Conservation (phyloP, 371 early-diverging fungal genomes). For the Nematocida ironsii region DNA sequence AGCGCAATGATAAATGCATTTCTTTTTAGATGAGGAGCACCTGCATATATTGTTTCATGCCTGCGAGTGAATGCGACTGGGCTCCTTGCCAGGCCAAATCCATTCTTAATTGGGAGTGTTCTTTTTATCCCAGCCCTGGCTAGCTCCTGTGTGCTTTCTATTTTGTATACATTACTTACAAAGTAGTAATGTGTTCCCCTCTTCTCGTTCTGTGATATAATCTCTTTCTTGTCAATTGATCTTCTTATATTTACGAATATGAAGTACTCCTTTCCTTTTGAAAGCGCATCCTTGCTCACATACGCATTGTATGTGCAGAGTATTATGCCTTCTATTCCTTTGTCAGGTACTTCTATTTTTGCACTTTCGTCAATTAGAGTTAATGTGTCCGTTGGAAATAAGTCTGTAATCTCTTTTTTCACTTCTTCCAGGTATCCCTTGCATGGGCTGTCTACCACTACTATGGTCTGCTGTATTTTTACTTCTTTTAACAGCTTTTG, state of each 20-base stretch:
- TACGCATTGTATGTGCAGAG: conserved; percentile 20
- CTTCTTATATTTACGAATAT: conserved; percentile 46
- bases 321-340: neutral
- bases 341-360: neutral
- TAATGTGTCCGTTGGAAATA: conserved; percentile 1
- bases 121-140: conserved; percentile 18
- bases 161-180: conserved; percentile 47
- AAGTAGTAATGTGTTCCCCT: conserved; percentile 10
- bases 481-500: conserved; percentile 13
- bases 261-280: neutral
- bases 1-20: conserved; percentile 39
- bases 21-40: conserved; percentile 31
- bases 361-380: neutral
- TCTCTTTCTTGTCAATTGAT: conserved; percentile 34
- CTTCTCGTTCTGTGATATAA: neutral
- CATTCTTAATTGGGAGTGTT: conserved; percentile 39
- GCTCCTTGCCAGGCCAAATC: conserved; percentile 35
- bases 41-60: conserved; percentile 48
- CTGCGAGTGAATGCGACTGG: conserved; percentile 23
- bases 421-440: conserved; percentile 13
- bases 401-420: neutral
- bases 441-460: conserved; percentile 47
- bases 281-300: neutral
- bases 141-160: conserved; percentile 35
- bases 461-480: neutral